Evolutionary conservation across 2,329 filamentous ascomycete species (phyloP).

Genomic region (Ophiostoma sp.): DNA sequence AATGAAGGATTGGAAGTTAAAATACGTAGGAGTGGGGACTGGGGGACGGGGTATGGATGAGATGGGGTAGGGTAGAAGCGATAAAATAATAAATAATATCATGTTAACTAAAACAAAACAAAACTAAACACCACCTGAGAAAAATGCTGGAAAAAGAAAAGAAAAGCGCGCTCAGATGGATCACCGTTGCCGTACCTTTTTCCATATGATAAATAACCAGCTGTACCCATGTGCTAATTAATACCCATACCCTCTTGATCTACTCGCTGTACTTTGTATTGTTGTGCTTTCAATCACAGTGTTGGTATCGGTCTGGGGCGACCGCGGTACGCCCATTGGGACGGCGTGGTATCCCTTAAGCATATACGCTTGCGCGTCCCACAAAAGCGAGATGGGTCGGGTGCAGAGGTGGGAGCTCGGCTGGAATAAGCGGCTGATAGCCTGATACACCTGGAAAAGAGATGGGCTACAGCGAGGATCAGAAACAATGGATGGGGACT

Average conservation of each 20-base stretch:
- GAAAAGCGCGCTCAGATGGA: neutral
- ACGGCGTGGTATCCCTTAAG: too few relatives aligned
- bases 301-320: neutral
- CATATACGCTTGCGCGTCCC: too few relatives aligned
- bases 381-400: neutral
- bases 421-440: neutral
- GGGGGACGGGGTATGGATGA: neutral
- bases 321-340: neutral
- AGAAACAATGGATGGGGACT: neutral
- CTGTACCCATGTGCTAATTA: neutral
- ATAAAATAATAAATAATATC: conserved; percentile 1
- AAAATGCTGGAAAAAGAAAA: neutral
- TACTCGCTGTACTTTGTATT: too few relatives aligned
- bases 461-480: neutral
- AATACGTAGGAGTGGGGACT: neutral
- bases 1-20: neutral
- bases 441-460: neutral
- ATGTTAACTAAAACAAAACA: neutral
- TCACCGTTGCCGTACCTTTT: neutral
- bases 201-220: neutral
- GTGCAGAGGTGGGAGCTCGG: neutral
- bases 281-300: neutral
- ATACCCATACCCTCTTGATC: neutral
- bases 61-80: neutral
- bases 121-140: neutral